Percentiles rank a stretch among this genome's conserved stretches.
phyloP scores from a whole-genome alignment of 108 stramenopile genomes.

The Pelagomonas calceolata region DNA sequence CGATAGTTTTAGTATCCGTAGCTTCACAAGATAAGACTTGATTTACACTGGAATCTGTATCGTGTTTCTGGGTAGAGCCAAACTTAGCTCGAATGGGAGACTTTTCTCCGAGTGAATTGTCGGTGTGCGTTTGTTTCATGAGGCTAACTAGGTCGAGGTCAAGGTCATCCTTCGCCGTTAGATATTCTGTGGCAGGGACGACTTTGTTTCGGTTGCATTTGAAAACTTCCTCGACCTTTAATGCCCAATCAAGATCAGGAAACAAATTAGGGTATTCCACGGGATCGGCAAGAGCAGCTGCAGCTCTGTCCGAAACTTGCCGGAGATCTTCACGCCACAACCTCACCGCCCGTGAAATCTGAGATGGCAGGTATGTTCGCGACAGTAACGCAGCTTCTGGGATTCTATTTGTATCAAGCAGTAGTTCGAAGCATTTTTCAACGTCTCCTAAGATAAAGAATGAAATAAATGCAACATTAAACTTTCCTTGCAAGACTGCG shows the following conservation, averaged over 20 bases:
- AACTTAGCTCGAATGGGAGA: no score
- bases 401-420: slow-evolving; percentile 72
- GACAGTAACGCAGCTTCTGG: slow-evolving; percentile 97
- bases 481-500: slow-evolving; percentile 64
- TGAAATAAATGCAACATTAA: slow-evolving; percentile 89
- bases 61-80: no score
- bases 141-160: slow-evolving; percentile 72
- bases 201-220: slow-evolving; percentile 55
- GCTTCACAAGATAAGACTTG: no score
- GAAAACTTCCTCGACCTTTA: slow-evolving; percentile 84
- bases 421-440: slow-evolving; percentile 80
- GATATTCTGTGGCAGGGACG: slow-evolving; percentile 60
- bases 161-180: slow-evolving; percentile 73
- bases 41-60: no score
- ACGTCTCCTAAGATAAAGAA: slow-evolving; percentile 77
- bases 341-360: slow-evolving; percentile 70
- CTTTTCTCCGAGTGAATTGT: no score
- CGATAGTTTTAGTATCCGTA: no score
- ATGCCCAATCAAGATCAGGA: slow-evolving; percentile 72
- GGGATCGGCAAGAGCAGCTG: slow-evolving; percentile 76
- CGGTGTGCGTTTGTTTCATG: slow-evolving; percentile 30
- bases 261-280: slow-evolving; percentile 69
- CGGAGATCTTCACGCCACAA: slow-evolving; percentile 85
- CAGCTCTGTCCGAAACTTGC: slow-evolving; percentile 69
- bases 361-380: slow-evolving; percentile 87